Evolutionary conservation across 441 rosid species (phyloP), one percentile per base, ranked within the genome.

Genomic region (Rhodomyrtus psidioides): DNA sequence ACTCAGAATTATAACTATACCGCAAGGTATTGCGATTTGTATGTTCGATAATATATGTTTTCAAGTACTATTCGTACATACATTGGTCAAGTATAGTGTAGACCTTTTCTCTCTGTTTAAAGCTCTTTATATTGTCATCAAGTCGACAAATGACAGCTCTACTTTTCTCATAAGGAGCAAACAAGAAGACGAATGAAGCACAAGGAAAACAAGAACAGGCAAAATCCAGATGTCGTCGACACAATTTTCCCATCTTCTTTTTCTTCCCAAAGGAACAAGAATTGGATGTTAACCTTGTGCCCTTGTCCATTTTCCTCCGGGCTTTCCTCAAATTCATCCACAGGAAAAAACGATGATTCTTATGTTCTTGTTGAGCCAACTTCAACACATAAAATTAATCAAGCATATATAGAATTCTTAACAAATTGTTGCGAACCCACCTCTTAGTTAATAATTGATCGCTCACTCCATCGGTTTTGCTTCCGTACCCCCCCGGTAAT

Each of bases 1-100:
- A 13, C 10, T 13, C 1, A n/a, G 46, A 0, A 5, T 9, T 65
- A 6, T 9, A 17, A 17, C 0, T 5, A 3, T 6, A 34, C 4
- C 0, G 13, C 8, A 39, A 62, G 17, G 75, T 30, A 23, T 62
- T 2, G 46, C 7, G 9, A 65, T 12, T 34, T 65, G 26, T 19
- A 19, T 9, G 76, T 0, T 65, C 6, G 44, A 12, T 9, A 30
- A 30, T 17, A 23, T 16, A 17, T 17, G 23, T 9, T 28, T 62
- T 62, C 44, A 62, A 59, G 17, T 28, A 1, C 51, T 1, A 13
- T 17, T 7, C 24, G 2, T 4, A 8, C 51, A 10, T 49, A 12
- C 51, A 49, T 49, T 49, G 51, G 51, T 10, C 4, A 49, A 49
- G 13, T 46, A 46, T 46, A 49, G 51, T 49, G 51, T 13, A 49